Evolutionary conservation across 2,329 filamentous ascomycete species (phyloP).

Genomic region (Ceratocystis cubensis): DNA sequence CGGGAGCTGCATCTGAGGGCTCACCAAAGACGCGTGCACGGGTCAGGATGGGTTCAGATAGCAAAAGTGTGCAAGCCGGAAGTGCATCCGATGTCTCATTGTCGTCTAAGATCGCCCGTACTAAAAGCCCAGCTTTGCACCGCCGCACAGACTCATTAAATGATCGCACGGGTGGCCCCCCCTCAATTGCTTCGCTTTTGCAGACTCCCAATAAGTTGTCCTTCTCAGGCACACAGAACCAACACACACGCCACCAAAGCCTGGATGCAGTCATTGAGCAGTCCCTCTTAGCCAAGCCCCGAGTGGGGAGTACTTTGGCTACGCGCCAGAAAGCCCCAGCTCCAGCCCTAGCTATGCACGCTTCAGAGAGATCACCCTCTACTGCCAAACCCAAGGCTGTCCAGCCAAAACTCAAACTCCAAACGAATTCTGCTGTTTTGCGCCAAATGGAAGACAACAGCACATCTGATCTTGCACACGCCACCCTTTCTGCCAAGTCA

Average conservation of each 20-base stretch:
- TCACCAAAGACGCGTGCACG: not conserved
- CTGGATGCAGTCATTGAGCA: constrained; percentile 14
- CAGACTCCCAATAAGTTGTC: not conserved
- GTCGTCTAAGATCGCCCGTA: not conserved
- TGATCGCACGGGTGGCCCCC: not conserved
- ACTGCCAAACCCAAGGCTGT: not conserved
- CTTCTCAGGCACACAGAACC: not conserved
- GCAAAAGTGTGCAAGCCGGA: not conserved
- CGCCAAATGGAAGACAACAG: constrained; percentile 18
- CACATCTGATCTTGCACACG: not conserved
- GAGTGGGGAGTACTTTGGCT: not conserved
- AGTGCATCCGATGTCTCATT: not conserved
- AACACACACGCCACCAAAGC: constrained; percentile 17
- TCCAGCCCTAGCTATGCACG: not conserved
- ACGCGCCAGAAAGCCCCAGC: constrained; percentile 2
- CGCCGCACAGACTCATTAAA: constrained; percentile 13
- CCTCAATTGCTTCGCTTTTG: not conserved
- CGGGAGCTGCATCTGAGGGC: not conserved
- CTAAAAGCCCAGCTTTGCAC: constrained; percentile 2
- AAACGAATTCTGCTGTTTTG: constrained; percentile 18
- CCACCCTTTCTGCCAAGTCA: constrained; percentile 11
- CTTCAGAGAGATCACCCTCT: not conserved
- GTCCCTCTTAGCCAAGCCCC: not conserved
- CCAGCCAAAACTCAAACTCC: constrained; percentile 18
- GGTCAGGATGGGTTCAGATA: not conserved